These are phyloP conservation scores for Tritrichomonas musculus DNA, from an alignment of 208 protist genomes.

Conservation along the genomic window DNA sequence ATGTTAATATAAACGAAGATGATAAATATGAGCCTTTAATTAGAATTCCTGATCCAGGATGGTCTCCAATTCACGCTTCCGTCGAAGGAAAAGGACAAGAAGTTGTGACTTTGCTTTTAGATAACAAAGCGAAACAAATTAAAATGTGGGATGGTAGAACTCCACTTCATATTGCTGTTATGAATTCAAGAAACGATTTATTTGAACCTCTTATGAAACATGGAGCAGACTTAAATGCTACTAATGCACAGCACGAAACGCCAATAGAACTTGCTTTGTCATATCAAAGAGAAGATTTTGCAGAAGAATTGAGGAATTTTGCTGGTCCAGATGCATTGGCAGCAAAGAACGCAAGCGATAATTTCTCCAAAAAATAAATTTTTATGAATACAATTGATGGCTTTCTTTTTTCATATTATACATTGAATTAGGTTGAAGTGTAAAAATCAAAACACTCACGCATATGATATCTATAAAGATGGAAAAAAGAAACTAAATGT, in stretches of 20 bases:
- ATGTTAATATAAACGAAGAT: neutral
- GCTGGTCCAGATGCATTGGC: neutral
- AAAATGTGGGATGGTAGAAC: constrained; percentile 32
- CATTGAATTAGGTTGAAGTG: too few species aligned
- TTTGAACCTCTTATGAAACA: neutral
- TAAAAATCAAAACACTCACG: too few species aligned
- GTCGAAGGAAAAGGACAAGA: neutral
- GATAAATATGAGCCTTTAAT: neutral
- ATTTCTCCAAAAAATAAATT: too few species aligned
- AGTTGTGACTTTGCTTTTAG: neutral
- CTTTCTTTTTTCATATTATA: too few species aligned
- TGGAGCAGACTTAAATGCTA: neutral
- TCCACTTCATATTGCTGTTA: neutral
- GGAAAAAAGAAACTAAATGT: too few species aligned
- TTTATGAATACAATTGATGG: too few species aligned
- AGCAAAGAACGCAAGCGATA: neutral
- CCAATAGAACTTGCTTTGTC: neutral
- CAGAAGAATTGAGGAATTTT: neutral
- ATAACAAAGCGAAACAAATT: neutral
- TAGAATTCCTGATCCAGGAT: neutral
- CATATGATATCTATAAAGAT: too few species aligned
- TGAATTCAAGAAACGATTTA: neutral
- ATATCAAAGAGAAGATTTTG: neutral
- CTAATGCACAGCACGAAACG: neutral
- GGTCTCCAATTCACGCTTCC: neutral